Evolutionary conservation across 805 yeast species (phyloP).

Genomic region (Candida taoyuanica): DNA sequence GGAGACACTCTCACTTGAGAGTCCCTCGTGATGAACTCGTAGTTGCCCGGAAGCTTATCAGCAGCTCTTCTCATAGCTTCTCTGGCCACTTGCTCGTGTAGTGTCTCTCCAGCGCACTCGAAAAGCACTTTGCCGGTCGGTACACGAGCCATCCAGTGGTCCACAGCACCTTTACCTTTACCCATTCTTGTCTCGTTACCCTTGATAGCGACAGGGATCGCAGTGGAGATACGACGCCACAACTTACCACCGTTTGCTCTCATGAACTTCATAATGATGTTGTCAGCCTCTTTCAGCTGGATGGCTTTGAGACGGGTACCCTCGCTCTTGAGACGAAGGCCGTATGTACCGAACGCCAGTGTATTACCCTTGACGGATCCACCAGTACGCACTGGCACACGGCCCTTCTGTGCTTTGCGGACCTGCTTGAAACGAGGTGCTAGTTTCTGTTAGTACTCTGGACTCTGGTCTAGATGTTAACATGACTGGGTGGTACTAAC

Average conservation of each 20-base stretch:
- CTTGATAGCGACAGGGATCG: slow-evolving; percentile 88
- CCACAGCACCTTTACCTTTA: slow-evolving; percentile 97
- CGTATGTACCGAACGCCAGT: slow-evolving; percentile 75
- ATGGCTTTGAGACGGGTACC: slow-evolving; percentile 83
- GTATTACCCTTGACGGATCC: slow-evolving; percentile 89
- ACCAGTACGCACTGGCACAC: slow-evolving; percentile 92
- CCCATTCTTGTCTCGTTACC: slow-evolving; percentile 99
- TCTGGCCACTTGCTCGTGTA: slow-evolving; percentile 86
- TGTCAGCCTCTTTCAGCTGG: slow-evolving; percentile 88
- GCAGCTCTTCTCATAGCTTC: slow-evolving; percentile 90
- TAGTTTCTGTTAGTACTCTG: slow-evolving; percentile 1
- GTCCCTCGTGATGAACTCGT: slow-evolving; percentile 70
- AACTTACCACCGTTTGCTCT: slow-evolving; percentile 73
- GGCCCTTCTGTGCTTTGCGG: slow-evolving; percentile 84
- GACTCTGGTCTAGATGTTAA: neutral
- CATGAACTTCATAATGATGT: slow-evolving; percentile 75
- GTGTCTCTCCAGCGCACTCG: slow-evolving; percentile 68
- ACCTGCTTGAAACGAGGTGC: slow-evolving; percentile 28
- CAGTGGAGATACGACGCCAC: slow-evolving; percentile 77
- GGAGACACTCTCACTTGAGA: slow-evolving; percentile 71
- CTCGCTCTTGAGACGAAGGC: slow-evolving; percentile 82
- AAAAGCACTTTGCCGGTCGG: slow-evolving; percentile 92
- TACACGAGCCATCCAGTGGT: slow-evolving; percentile 94
- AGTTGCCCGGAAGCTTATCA: slow-evolving; percentile 86
- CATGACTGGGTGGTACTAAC: slow-evolving; percentile 8